These are phyloP conservation scores for Hippophae tibetana DNA, from an alignment of 306 rosid genomes.

Conservation along the genomic window DNA sequence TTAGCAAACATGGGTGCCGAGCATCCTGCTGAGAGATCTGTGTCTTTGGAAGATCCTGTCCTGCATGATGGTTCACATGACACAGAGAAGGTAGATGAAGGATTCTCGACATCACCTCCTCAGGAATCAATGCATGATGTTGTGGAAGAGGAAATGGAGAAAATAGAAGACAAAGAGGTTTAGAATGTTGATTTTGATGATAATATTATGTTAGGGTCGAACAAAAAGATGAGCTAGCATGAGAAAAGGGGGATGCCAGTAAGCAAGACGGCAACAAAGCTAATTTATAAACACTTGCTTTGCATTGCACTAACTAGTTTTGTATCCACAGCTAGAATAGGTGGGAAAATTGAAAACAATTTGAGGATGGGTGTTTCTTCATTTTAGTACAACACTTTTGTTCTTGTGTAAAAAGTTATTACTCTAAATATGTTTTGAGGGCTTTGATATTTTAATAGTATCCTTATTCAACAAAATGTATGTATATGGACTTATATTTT, in stretches of 20 bases:
- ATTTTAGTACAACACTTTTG: not conserved
- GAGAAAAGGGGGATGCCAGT: conserved; percentile 9
- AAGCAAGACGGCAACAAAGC: conserved; percentile 6
- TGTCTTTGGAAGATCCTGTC: not conserved
- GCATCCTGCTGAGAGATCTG: conserved; percentile 12
- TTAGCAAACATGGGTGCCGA: conserved; percentile 11
- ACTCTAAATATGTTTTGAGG: too few species aligned
- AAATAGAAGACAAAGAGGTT: not conserved
- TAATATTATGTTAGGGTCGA: not conserved
- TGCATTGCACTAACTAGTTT: not conserved
- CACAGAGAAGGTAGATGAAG: not conserved
- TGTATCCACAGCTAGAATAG: not conserved
- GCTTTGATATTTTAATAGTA: too few species aligned
- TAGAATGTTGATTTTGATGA: conserved; percentile 8
- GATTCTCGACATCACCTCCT: not conserved
- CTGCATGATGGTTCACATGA: conserved; percentile 1
- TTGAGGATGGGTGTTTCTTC: not conserved
- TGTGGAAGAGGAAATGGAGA: conserved; percentile 5
- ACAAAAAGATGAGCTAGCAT: not conserved
- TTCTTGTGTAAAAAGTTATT: not conserved
- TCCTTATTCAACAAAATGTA: too few species aligned
- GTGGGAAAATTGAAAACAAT: not conserved
- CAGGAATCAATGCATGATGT: not conserved
- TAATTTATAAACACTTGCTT: not conserved
- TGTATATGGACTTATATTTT: too few species aligned